These are phyloP conservation scores for Citrus unshiu DNA, from an alignment of 345 rosid species.

Conservation along the genomic window DNA sequence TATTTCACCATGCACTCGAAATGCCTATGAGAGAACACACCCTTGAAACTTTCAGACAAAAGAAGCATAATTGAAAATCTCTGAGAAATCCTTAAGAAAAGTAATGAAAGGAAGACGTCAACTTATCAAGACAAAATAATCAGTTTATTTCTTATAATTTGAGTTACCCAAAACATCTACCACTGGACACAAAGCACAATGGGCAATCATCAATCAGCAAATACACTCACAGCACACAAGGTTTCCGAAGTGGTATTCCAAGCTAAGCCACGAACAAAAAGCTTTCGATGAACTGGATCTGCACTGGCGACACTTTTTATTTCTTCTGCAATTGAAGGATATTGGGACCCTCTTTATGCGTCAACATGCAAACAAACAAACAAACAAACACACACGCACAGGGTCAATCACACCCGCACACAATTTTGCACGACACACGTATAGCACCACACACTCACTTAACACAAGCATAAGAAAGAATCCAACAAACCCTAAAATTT, in stretches of 20 bases:
- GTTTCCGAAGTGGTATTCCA: slow-evolving; percentile 75
- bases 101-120: not conserved
- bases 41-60: slow-evolving; percentile 7
- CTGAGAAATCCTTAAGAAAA: not conserved
- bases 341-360: slow-evolving; percentile 68
- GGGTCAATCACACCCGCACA: slow-evolving; percentile 69
- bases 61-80: not conserved
- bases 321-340: slow-evolving; percentile 78
- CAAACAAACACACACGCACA: slow-evolving; percentile 48
- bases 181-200: slow-evolving; percentile 36
- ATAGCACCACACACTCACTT: slow-evolving; percentile 8
- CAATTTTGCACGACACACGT: slow-evolving; percentile 24
- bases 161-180: slow-evolving; percentile 7
- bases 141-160: not conserved
- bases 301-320: slow-evolving; percentile 65
- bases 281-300: slow-evolving; percentile 77
- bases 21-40: slow-evolving; percentile 42
- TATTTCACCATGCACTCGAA: slow-evolving; percentile 58
- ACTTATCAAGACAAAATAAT: not conserved
- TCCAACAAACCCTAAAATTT: not conserved
- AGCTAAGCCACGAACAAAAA: slow-evolving; percentile 83
- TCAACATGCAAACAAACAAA: slow-evolving; percentile 71
- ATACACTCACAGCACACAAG: slow-evolving; percentile 83
- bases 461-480: slow-evolving; percentile 11
- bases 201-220: slow-evolving; percentile 20